Conservation (phyloP, 495 filamentous ascomycete species). For the Podospora conica region DNA sequence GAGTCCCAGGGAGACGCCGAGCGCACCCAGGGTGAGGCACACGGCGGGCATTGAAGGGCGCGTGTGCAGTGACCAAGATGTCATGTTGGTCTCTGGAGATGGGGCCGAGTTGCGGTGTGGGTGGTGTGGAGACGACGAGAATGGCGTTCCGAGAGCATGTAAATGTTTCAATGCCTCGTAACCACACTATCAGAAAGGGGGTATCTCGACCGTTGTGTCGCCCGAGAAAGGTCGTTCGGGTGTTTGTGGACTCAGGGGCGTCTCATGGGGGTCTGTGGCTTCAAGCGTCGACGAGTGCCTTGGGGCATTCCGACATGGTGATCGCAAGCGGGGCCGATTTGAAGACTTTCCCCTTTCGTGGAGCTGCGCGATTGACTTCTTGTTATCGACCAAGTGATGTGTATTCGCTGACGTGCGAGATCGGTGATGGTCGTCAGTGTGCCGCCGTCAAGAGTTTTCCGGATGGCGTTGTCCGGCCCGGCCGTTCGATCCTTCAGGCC, state of each 20-base stretch:
- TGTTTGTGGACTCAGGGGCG: background rate
- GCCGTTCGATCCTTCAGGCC: background rate
- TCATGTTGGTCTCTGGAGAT: background rate
- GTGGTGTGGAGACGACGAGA: background rate
- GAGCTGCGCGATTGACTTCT: background rate
- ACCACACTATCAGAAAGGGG: background rate
- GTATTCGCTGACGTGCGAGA: background rate
- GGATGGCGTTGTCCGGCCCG: background rate
- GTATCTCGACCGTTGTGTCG: background rate
- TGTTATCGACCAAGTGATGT: too few relatives aligned
- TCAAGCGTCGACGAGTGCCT: background rate
- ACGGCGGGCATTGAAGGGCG: background rate
- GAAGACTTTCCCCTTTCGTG: background rate
- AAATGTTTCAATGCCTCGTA: background rate
- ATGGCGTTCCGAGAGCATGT: background rate
- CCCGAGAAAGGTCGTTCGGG: background rate
- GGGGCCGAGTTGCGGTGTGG: background rate
- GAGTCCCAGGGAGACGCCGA: conserved; percentile 18
- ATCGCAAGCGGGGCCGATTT: background rate
- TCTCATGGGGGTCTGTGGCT: background rate
- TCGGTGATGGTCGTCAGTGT: background rate
- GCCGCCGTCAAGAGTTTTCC: background rate
- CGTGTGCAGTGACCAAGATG: background rate
- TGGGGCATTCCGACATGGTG: background rate
- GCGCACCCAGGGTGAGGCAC: conserved; percentile 15